A percentile compares a stretch with the other conserved stretches of the same genome.
Evolutionary conservation across 2,329 filamentous ascomycete species (phyloP).

Genomic region (Fusarium illudens): DNA sequence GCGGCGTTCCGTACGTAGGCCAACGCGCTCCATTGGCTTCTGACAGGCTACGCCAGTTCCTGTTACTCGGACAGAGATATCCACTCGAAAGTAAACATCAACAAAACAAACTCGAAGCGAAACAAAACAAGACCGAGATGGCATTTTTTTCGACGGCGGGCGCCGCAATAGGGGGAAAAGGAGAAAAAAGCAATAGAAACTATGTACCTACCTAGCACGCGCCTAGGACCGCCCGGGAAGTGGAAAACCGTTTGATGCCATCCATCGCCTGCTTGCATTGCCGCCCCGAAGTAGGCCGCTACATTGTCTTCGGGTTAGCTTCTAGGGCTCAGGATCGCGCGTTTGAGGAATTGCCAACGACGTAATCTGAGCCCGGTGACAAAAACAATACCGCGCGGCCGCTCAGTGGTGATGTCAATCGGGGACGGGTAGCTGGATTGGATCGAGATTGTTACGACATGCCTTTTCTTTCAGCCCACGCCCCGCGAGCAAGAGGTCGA

Average conservation of each 20-base stretch:
- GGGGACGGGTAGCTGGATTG: background rate
- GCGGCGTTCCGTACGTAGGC: slow-evolving; percentile 20
- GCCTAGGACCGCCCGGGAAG: background rate
- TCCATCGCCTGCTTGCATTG: slow-evolving; percentile 1
- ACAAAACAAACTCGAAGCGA: slow-evolving; percentile 23
- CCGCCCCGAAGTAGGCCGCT: background rate
- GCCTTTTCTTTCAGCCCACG: background rate
- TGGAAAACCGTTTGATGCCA: slow-evolving; percentile 6
- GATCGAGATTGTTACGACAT: slow-evolving; percentile 6
- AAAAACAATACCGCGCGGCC: background rate
- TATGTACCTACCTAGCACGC: background rate
- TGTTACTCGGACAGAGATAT: slow-evolving; percentile 21
- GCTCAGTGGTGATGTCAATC: slow-evolving; percentile 6
- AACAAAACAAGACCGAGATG: slow-evolving; percentile 20
- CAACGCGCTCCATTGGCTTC: slow-evolving; percentile 23
- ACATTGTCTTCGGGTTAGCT: slow-evolving; percentile 2
- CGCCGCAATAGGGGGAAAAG: background rate
- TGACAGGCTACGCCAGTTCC: slow-evolving; percentile 11
- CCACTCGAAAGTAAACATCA: slow-evolving; percentile 17
- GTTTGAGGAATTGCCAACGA: slow-evolving; percentile 3
- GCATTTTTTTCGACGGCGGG: background rate
- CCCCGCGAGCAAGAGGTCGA: background rate
- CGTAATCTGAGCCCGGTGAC: background rate
- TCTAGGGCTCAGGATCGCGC: background rate
- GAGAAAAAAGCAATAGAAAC: background rate